These are phyloP conservation scores for Glycine latifolia DNA, from an alignment of 306 rosid species.

Conservation along the genomic window DNA sequence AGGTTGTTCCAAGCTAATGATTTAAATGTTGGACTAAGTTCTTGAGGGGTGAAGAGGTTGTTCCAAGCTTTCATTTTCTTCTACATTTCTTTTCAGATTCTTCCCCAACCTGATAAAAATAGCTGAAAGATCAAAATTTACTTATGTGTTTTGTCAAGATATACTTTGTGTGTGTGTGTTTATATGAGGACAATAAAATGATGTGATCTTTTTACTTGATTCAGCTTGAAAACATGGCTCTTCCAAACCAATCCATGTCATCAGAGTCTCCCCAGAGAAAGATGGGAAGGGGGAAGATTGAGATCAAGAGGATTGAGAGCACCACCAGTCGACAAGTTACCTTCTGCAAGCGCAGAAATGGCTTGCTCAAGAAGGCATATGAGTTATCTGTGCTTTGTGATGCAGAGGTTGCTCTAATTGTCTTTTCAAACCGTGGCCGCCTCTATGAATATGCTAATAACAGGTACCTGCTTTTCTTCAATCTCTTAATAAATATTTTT, in stretches of 20 bases:
- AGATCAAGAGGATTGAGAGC: constrained; percentile 62
- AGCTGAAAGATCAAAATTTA: background rate
- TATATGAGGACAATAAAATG: too few species aligned
- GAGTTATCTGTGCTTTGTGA: constrained; percentile 86
- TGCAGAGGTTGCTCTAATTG: constrained; percentile 73
- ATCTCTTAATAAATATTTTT: background rate
- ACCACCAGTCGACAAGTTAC: constrained; percentile 62
- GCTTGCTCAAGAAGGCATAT: constrained; percentile 64
- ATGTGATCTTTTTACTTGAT: constrained; percentile 13
- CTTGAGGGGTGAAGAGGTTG: background rate
- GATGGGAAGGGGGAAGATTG: constrained; percentile 66
- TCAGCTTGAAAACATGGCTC: constrained; percentile 63
- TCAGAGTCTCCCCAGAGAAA: constrained; percentile 50
- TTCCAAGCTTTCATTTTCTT: constrained; percentile 21
- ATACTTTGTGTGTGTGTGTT: too few species aligned
- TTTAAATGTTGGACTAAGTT: constrained; percentile 18
- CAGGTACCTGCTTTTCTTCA: constrained; percentile 41
- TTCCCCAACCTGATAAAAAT: constrained; percentile 9
- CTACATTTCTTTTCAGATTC: background rate
- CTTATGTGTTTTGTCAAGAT: background rate
- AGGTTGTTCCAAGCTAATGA: too few species aligned
- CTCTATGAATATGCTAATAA: constrained; percentile 64
- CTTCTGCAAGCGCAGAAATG: constrained; percentile 62
- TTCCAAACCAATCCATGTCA: constrained; percentile 60
- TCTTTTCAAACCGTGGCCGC: constrained; percentile 63